A percentile compares a stretch with the other conserved stretches of the same genome.
These are phyloP conservation scores for Russula dissimulans DNA, from an alignment of 768 basidiomycete species.

Conservation along the genomic window DNA sequence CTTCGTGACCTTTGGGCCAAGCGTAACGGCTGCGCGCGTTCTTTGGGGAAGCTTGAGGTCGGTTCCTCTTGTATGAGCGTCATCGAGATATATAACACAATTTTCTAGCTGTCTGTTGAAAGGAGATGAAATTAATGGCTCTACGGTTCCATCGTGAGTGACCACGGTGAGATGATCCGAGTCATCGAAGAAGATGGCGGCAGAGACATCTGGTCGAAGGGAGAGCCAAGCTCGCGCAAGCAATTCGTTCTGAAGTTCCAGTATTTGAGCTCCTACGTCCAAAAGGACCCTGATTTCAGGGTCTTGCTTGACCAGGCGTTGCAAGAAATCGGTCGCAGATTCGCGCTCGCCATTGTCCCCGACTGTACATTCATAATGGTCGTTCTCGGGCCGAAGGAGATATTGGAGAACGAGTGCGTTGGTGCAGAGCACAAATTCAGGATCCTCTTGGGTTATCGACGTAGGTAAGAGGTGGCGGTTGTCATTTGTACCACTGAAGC, in stretches of 20 bases:
- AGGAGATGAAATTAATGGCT: conserved; percentile 32
- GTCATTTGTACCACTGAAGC: conserved; percentile 52
- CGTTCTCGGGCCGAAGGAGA: conserved; percentile 35
- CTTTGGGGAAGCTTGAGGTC: conserved; percentile 40
- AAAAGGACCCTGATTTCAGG: conserved; percentile 39
- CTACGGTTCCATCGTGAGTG: conserved; percentile 29
- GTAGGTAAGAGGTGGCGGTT: conserved; percentile 30
- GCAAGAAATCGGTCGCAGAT: conserved; percentile 24
- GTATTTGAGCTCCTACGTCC: conserved; percentile 50
- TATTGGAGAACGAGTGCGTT: conserved; percentile 39
- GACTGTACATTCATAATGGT: conserved; percentile 26
- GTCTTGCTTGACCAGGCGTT: conserved; percentile 27
- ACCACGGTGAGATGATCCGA: conserved; percentile 31
- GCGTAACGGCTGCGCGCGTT: conserved; percentile 39
- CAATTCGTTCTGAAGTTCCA: conserved; percentile 38
- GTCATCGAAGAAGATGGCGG: conserved; percentile 35
- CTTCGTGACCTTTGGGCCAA: conserved; percentile 44
- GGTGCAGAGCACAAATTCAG: conserved; percentile 33
- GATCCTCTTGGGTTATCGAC: conserved; percentile 31
- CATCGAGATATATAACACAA: conserved; percentile 44
- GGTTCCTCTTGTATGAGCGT: conserved; percentile 45
- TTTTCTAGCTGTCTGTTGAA: conserved; percentile 29
- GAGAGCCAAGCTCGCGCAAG: conserved; percentile 36
- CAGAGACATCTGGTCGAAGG: conserved; percentile 25
- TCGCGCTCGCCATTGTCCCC: conserved; percentile 10